These are phyloP conservation scores for Xerocomus brunneocitrinus DNA, from an alignment of 768 basidiomycete genomes.

Conservation along the genomic window DNA sequence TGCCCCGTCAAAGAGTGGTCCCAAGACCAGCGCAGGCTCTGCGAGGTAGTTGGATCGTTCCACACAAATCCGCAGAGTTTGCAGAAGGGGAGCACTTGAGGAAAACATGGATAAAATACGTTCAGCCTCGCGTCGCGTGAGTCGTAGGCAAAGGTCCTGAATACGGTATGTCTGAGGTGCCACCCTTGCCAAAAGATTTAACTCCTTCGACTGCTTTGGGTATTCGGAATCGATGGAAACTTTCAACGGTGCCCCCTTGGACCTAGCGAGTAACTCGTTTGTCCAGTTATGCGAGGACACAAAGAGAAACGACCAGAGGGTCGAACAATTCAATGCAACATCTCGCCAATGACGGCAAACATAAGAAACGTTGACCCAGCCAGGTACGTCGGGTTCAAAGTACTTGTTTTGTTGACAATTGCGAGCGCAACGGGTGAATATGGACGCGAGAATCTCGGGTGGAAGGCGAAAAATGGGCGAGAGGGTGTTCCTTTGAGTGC, in stretches of 20 bases:
- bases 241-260: constrained; percentile 33
- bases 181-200: not conserved
- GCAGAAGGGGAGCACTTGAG: not conserved
- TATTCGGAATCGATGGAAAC: not conserved
- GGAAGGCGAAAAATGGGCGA: constrained; percentile 12
- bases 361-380: constrained; percentile 22
- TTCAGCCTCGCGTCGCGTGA: constrained; percentile 13
- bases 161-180: not conserved
- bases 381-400: constrained; percentile 5
- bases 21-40: constrained; percentile 22
- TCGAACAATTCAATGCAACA: constrained; percentile 18
- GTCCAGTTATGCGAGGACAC: constrained; percentile 33
- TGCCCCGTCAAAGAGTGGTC: constrained; percentile 28
- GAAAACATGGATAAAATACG: constrained; percentile 20
- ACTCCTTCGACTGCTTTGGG: not conserved
- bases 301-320: constrained; percentile 20
- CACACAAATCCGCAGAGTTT: not conserved
- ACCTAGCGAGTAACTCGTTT: constrained; percentile 39
- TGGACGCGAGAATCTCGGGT: constrained; percentile 4
- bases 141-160: constrained; percentile 12
- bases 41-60: constrained; percentile 10
- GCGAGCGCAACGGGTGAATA: constrained; percentile 10
- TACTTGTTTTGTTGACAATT: not conserved
- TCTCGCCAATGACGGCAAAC: constrained; percentile 35
- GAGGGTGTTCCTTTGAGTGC: constrained; percentile 4